Evolutionary conservation across 1,284 basidiomycete genomes (phyloP).

Genomic region (Flammula alnicola): DNA sequence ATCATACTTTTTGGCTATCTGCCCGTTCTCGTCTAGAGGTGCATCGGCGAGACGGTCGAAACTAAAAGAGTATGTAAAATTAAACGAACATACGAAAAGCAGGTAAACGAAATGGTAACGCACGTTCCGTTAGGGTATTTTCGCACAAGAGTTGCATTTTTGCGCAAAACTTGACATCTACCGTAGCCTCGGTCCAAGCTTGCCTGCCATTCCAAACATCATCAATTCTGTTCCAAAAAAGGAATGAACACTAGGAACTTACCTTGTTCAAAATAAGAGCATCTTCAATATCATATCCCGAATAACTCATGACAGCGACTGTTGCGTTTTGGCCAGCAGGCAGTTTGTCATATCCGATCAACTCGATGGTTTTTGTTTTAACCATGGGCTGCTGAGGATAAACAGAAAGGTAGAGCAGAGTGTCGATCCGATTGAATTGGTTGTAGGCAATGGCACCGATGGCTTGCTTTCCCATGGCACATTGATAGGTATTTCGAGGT

Average conservation of each 20-base stretch:
- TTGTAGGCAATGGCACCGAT: slow-evolving; percentile 99
- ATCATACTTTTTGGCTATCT: slow-evolving; percentile 83
- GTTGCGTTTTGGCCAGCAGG: slow-evolving; percentile 99
- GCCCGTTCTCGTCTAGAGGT: slow-evolving; percentile 82
- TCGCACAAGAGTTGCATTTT: slow-evolving; percentile 92
- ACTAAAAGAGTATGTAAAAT: slow-evolving; percentile 40
- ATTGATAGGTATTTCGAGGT: slow-evolving; percentile 98
- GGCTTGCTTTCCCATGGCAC: slow-evolving; percentile 99
- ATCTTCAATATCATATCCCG: slow-evolving; percentile 99
- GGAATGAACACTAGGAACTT: slow-evolving; percentile 16
- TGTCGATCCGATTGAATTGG: slow-evolving; percentile 97
- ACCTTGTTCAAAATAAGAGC: slow-evolving; percentile 96
- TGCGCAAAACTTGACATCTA: slow-evolving; percentile 95
- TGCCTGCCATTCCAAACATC: slow-evolving; percentile 54
- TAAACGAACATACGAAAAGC: not conserved
- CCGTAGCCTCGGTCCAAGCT: slow-evolving; percentile 98
- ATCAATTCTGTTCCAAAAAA: slow-evolving; percentile 15
- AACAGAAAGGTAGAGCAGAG: slow-evolving; percentile 97
- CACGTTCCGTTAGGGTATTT: slow-evolving; percentile 98
- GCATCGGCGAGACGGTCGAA: slow-evolving; percentile 95
- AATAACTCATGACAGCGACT: slow-evolving; percentile 99
- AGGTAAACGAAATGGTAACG: slow-evolving; percentile 38
- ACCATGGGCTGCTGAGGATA: slow-evolving; percentile 99
- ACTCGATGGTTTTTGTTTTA: slow-evolving; percentile 97
- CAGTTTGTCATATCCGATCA: slow-evolving; percentile 95